Evolutionary conservation across 192 early-diverging fungal genomes (phyloP).

Genomic region (Pecoramyces ruminantium): DNA sequence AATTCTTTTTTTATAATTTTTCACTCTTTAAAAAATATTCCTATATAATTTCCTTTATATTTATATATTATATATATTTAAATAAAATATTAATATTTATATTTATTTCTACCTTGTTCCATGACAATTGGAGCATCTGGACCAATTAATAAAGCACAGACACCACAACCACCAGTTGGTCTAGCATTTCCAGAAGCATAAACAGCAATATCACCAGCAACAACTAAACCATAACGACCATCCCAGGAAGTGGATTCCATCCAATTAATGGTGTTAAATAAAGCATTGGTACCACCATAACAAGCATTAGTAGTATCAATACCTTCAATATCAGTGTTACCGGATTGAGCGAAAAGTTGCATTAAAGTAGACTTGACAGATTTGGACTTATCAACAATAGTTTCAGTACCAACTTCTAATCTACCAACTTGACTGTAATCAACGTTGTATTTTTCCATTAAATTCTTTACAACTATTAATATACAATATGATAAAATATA

Average conservation of each 20-base stretch:
- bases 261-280: slow-evolving; percentile 98
- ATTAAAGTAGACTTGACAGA: slow-evolving; percentile 92
- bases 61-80: too few relatives aligned
- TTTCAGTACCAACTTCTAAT: slow-evolving; percentile 95
- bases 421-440: slow-evolving; percentile 72
- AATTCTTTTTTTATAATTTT: too few relatives aligned
- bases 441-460: slow-evolving; percentile 87
- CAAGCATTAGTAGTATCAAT: slow-evolving; percentile 98
- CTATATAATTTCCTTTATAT: too few relatives aligned
- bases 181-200: slow-evolving; percentile 82
- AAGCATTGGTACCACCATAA: slow-evolving; percentile 91
- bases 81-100: too few relatives aligned
- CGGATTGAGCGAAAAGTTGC: slow-evolving; percentile 78
- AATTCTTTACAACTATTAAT: slow-evolving; percentile 57
- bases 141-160: slow-evolving; percentile 80
- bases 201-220: slow-evolving; percentile 92
- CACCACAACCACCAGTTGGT: slow-evolving; percentile 67
- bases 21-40: too few relatives aligned
- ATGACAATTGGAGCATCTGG: slow-evolving; percentile 84
- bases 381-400: slow-evolving; percentile 98
- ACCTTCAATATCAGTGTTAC: slow-evolving; percentile 88
- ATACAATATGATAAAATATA: too few relatives aligned
- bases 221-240: slow-evolving; percentile 65
- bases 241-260: slow-evolving; percentile 86
- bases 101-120: slow-evolving; percentile 46